Percentiles rank a stretch among this genome's conserved stretches.
These are phyloP conservation scores for Letharia lupina DNA, from an alignment of 495 filamentous ascomycete species.

Conservation along the genomic window DNA sequence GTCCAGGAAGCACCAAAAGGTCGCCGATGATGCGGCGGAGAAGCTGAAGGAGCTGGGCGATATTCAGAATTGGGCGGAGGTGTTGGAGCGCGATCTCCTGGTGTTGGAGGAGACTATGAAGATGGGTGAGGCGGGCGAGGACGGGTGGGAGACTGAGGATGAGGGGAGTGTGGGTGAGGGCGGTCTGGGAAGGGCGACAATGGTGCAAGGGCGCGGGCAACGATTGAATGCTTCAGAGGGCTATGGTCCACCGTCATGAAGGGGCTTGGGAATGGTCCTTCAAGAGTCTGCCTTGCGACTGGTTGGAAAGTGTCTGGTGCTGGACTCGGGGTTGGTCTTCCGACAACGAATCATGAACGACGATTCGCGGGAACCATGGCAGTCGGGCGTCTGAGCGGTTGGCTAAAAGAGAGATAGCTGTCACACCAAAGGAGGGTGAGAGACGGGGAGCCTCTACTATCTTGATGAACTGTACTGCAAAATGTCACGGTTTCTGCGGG, in stretches of 20 bases:
- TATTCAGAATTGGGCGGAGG: slow-evolving; percentile 96
- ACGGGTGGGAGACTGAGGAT: slow-evolving; percentile 27
- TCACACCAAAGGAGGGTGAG: neutral
- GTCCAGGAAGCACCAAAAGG: slow-evolving; percentile 58
- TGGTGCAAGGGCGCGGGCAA: neutral
- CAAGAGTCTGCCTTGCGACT: neutral
- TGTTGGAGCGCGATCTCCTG: slow-evolving; percentile 83
- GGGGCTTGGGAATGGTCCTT: neutral
- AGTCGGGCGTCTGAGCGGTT: neutral
- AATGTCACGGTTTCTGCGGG: neutral
- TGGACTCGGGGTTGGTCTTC: neutral
- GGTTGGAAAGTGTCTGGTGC: neutral
- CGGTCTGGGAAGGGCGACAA: neutral
- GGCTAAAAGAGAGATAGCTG: too few species aligned
- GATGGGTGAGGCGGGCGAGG: slow-evolving; percentile 44
- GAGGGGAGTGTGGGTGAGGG: neutral
- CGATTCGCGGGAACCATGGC: neutral
- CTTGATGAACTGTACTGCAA: neutral
- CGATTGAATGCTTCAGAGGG: neutral
- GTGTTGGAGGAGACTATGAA: slow-evolving; percentile 81
- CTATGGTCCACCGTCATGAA: neutral
- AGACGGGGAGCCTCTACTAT: neutral
- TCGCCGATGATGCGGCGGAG: slow-evolving; percentile 58
- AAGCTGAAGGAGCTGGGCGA: slow-evolving; percentile 89
- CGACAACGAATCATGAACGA: neutral